A percentile compares a stretch with the other conserved stretches of the same genome.
These are phyloP conservation scores for Candida ficus DNA, from an alignment of 805 yeast species.

Conservation along the genomic window DNA sequence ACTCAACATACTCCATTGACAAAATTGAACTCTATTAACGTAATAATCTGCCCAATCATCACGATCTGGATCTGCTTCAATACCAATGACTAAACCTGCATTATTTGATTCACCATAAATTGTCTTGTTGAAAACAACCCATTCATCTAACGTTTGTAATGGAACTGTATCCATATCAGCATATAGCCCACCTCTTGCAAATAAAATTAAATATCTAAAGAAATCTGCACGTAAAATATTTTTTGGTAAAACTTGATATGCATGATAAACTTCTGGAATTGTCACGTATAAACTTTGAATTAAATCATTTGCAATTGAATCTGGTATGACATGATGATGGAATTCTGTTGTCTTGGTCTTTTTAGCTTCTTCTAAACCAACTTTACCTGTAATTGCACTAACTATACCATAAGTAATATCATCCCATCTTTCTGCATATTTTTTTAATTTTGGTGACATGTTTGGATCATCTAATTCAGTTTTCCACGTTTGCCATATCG, in stretches of 20 bases:
- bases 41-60: constrained; percentile 93
- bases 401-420: constrained; percentile 43
- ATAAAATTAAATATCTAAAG: constrained; percentile 80
- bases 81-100: constrained; percentile 84
- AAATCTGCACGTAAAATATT: constrained; percentile 88
- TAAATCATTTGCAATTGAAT: constrained; percentile 54
- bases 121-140: constrained; percentile 55
- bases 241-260: constrained; percentile 74
- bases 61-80: constrained; percentile 96
- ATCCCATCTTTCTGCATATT: constrained; percentile 60
- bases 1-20: constrained; percentile 94
- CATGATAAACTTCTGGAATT: constrained; percentile 73
- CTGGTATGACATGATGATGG: constrained; percentile 60
- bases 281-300: constrained; percentile 53
- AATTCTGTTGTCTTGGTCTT: not conserved
- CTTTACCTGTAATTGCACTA: too few relatives aligned
- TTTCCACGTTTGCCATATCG: constrained; percentile 96
- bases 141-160: constrained; percentile 62
- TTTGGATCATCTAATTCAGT: constrained; percentile 43
- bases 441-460: constrained; percentile 31
- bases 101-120: constrained; percentile 17
- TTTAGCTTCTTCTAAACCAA: too few relatives aligned
- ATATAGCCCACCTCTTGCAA: constrained; percentile 90
- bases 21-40: constrained; percentile 87
- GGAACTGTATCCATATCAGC: constrained; percentile 85